These are phyloP conservation scores for Xylaria sp. DNA, from an alignment of 2,329 filamentous ascomycete species.

Conservation along the genomic window DNA sequence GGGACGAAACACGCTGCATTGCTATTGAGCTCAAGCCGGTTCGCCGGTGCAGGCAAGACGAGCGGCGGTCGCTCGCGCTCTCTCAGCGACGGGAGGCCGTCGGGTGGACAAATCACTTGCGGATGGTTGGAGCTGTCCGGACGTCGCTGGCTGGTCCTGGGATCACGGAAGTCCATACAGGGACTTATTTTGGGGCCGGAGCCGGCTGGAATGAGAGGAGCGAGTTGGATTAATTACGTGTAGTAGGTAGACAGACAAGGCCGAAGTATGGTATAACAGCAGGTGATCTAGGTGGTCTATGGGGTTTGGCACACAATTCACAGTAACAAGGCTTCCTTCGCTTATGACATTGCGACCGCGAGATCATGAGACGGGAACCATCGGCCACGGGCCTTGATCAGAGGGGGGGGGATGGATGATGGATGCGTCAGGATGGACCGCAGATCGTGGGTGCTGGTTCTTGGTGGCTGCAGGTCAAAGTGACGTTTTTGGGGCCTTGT, in stretches of 20 bases:
- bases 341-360: constrained; percentile 27
- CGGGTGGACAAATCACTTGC: constrained; percentile 10
- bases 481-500: constrained; percentile 44
- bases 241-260: constrained; percentile 8
- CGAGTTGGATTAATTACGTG: constrained; percentile 17
- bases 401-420: constrained; percentile 31
- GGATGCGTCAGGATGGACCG: constrained; percentile 35
- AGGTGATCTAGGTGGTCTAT: not conserved
- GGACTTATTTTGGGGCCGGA: constrained; percentile 19
- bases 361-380: constrained; percentile 27
- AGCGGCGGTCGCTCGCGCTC: constrained; percentile 31
- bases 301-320: not conserved
- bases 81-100: constrained; percentile 16
- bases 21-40: constrained; percentile 37
- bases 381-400: constrained; percentile 32
- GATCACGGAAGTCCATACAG: constrained; percentile 26
- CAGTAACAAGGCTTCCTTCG: constrained; percentile 31
- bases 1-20: constrained; percentile 61
- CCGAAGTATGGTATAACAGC: constrained; percentile 13
- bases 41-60: constrained; percentile 30
- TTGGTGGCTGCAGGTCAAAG: constrained; percentile 43
- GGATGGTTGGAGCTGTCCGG: constrained; percentile 23
- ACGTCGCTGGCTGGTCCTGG: constrained; percentile 28
- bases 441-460: constrained; percentile 40
- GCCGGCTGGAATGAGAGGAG: constrained; percentile 23